Conservation (phyloP, 345 rosid genomes). For the Hirschfeldia incana region DNA sequence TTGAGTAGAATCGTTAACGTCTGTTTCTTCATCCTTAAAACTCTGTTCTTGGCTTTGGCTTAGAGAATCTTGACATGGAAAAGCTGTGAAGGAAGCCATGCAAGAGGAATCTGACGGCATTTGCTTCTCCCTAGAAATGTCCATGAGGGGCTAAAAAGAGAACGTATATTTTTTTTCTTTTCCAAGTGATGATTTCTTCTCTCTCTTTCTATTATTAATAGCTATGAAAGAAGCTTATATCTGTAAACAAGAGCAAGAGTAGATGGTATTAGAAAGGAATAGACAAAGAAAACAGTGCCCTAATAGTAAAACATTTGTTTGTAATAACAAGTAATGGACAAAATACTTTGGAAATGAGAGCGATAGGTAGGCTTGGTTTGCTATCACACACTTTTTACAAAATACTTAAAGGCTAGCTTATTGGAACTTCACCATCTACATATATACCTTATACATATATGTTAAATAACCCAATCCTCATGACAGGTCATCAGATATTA, state of each 20-base stretch:
- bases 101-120: slow-evolving; percentile 36
- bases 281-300: slow-evolving; percentile 27
- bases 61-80: slow-evolving; percentile 23
- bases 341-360: slow-evolving; percentile 35
- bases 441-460: background rate
- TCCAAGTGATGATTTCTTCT: slow-evolving; percentile 23
- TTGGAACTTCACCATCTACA: slow-evolving; percentile 34
- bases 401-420: slow-evolving; percentile 36
- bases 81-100: slow-evolving; percentile 37
- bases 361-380: slow-evolving; percentile 41
- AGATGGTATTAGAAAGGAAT: slow-evolving; percentile 43
- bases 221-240: slow-evolving; percentile 17
- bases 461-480: background rate
- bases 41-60: slow-evolving; percentile 20
- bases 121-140: slow-evolving; percentile 36
- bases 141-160: slow-evolving; percentile 39
- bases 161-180: background rate
- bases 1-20: slow-evolving; percentile 22
- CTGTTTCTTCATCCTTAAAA: slow-evolving; percentile 26
- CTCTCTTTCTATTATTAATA: background rate
- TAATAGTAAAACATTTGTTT: slow-evolving; percentile 16
- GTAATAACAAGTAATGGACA: slow-evolving; percentile 34
- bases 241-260: slow-evolving; percentile 34
- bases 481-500: background rate
- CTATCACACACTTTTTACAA: slow-evolving; percentile 29